Evolutionary conservation across 2,329 filamentous ascomycete genomes (phyloP).

Genomic region (Sporothrix humicola): DNA sequence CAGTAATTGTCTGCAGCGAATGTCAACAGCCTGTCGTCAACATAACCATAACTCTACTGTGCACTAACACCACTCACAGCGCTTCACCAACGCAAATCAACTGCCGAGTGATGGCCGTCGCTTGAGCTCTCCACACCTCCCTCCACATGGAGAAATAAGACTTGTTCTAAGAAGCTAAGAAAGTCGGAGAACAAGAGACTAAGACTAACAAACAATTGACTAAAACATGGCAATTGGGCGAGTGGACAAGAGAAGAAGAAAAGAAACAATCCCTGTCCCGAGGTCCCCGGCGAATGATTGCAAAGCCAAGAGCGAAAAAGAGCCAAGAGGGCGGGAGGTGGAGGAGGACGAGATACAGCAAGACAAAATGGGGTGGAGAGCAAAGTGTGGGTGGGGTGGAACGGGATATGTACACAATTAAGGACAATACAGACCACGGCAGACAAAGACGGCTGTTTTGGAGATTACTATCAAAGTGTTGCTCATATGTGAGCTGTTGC

Average conservation of each 20-base stretch:
- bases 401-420: slow-evolving; percentile 21
- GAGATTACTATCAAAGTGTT: too few species aligned
- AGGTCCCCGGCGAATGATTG: neutral
- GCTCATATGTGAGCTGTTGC: too few species aligned
- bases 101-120: too few species aligned
- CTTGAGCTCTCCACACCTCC: too few species aligned
- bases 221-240: neutral
- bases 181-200: too few species aligned
- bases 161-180: too few species aligned
- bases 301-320: neutral
- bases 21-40: too few species aligned
- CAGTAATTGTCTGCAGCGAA: too few species aligned
- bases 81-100: too few species aligned
- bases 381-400: neutral
- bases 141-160: too few species aligned
- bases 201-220: neutral
- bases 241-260: neutral
- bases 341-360: neutral
- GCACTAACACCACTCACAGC: too few species aligned
- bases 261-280: neutral
- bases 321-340: neutral
- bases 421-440: neutral
- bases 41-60: too few species aligned
- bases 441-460: neutral
- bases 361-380: neutral